Percentiles rank a stretch among this genome's conserved stretches.
Conservation (phyloP, 2,329 filamentous ascomycete genomes). For the Hypoxylon sp. region DNA sequence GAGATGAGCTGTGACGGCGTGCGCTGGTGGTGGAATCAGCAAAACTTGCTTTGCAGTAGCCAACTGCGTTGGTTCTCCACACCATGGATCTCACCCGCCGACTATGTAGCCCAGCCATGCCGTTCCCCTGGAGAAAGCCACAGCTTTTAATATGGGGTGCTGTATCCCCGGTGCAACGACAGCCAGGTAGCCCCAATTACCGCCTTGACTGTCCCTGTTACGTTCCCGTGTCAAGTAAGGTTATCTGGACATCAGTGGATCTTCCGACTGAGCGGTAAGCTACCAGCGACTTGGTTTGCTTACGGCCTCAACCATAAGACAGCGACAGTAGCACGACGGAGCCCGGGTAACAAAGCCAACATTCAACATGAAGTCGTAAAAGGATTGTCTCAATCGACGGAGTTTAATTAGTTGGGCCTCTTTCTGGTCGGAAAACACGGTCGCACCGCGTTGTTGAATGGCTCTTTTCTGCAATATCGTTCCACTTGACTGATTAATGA, state of each 20-base stretch:
- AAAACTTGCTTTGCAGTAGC: slow-evolving; percentile 44
- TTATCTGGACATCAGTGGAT: slow-evolving; percentile 7
- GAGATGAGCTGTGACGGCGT: slow-evolving; percentile 33
- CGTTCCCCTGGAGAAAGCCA: slow-evolving; percentile 18
- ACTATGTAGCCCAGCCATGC: slow-evolving; percentile 16
- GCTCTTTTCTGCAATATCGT: slow-evolving; percentile 33
- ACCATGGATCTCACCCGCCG: slow-evolving; percentile 24
- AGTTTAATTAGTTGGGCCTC: slow-evolving; percentile 32
- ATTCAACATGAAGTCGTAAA: slow-evolving; percentile 21
- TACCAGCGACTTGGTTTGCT: slow-evolving; percentile 30
- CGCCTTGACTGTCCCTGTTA: slow-evolving; percentile 18
- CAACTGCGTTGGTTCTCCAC: slow-evolving; percentile 34
- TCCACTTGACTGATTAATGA: slow-evolving; percentile 28
- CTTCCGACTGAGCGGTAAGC: slow-evolving; percentile 26
- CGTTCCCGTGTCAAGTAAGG: slow-evolving; percentile 13
- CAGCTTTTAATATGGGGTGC: slow-evolving; percentile 28
- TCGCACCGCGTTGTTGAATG: slow-evolving; percentile 36
- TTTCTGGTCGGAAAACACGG: slow-evolving; percentile 31
- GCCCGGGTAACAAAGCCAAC: slow-evolving; percentile 28
- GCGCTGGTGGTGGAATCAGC: slow-evolving; percentile 32
- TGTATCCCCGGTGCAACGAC: slow-evolving; percentile 14
- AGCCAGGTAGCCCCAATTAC: slow-evolving; percentile 13
- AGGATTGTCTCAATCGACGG: slow-evolving; percentile 29
- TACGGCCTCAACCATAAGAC: slow-evolving; percentile 22
- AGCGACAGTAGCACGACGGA: slow-evolving; percentile 21